phyloP scores from a whole-genome alignment of 1,284 basidiomycete species.

The Sporisorium reilianum region DNA sequence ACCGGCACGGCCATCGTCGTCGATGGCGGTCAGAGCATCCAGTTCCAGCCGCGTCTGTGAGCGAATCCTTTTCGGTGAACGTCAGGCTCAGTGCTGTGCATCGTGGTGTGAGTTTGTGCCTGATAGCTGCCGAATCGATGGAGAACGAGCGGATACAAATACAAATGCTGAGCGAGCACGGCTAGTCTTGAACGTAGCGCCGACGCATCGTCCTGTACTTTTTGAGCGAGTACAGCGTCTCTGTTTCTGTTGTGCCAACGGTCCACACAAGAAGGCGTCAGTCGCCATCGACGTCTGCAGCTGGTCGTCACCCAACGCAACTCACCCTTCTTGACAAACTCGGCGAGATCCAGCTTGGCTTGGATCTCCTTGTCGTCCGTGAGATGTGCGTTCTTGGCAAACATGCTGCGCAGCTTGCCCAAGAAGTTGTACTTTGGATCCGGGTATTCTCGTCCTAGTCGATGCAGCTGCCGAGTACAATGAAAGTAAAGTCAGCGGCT shows the following conservation, averaged over 20 bases:
- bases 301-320: not conserved
- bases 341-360: conserved; percentile 60
- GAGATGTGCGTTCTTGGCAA: conserved; percentile 58
- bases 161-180: conserved; percentile 3
- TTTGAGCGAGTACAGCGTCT: conserved; percentile 65
- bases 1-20: conserved; percentile 78
- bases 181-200: conserved; percentile 48
- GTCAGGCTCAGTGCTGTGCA: not conserved
- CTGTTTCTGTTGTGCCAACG: conserved; percentile 51
- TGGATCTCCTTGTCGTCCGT: conserved; percentile 64
- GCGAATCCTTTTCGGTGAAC: not conserved
- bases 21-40: conserved; percentile 75
- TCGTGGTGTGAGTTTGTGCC: too few species aligned
- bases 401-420: conserved; percentile 62
- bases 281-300: not conserved
- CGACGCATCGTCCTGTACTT: conserved; percentile 65
- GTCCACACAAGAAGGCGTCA: not conserved
- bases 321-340: conserved; percentile 64
- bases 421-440: conserved; percentile 67
- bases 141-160: conserved; percentile 17
- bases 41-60: conserved; percentile 57
- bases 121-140: not conserved
- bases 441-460: conserved; percentile 67
- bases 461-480: conserved; percentile 52
- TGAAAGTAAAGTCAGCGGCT: too few species aligned